Base-by-base conservation (phyloP, 2,329 filamentous ascomycete genomes). In the Aspergillus tubingensis region DNA sequence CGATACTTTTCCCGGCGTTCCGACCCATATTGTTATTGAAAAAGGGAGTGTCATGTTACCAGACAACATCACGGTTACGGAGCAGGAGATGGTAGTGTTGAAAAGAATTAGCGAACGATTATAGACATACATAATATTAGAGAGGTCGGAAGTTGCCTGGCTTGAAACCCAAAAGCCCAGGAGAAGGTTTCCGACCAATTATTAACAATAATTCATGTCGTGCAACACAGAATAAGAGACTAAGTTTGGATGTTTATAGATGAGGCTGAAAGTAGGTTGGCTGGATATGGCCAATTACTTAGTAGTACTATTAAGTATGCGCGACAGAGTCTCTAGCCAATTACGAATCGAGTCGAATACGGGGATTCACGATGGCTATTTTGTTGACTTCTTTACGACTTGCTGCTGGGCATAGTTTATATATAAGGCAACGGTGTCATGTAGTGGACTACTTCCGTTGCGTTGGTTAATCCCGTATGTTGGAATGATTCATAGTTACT, bases 61-160 rank as follows among this genome's bases (percentile, higher is more conserved):
- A 3, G 70, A 74, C 59, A 69, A 73, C n/a, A 47, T 79, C 15
- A 70, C 62, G 43, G 55, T 79, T 21, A 72, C 71, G 13, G 59
- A 65, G 2, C 69, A 73, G 38, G 77, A 79, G 65, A 68, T 58
- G 59, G 62, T 67, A 51, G 58, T 74, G 1, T 61, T 79, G 25
- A 67, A 72, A 49, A 68, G 58, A 27, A 70, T 79, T 19, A 73
- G 75, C 51, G 64, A 72, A 41, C 70, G 76, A 52, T 64, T 79
- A 59, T 72, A 64, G 62, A 52, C 62, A 59, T 60, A 19, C 19
- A 27, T 50, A 44, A 27, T 43, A 51, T 36, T 15, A 21, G 19
- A 39, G 8, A 8, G 32, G 44, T 19, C 32, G 32, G 32, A 36
- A 36, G 11, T 36, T 36, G 32, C 32, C 32, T 36, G 32, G 32